These are phyloP conservation scores for Inga leiocalycina DNA, from an alignment of 306 rosid species.

Conservation along the genomic window DNA sequence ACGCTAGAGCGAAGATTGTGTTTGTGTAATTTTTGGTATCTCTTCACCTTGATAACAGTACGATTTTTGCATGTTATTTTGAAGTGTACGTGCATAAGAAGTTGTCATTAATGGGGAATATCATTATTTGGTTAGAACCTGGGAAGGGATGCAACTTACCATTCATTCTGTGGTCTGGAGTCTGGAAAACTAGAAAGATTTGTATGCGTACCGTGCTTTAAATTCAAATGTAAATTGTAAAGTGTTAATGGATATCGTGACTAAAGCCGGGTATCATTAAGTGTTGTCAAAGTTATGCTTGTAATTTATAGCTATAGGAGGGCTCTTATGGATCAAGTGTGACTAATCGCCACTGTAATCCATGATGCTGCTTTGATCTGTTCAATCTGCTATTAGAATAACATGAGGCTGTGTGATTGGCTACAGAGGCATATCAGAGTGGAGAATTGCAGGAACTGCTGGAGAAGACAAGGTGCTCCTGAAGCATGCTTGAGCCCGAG, in stretches of 20 bases:
- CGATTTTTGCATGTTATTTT: neutral
- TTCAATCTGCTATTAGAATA: neutral
- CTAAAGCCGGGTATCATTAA: slow-evolving; percentile 3
- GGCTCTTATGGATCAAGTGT: neutral
- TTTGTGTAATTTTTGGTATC: neutral
- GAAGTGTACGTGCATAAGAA: neutral
- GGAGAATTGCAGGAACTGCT: slow-evolving; percentile 83
- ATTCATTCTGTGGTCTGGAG: neutral
- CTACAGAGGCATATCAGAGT: slow-evolving; percentile 80
- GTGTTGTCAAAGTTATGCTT: slow-evolving; percentile 2
- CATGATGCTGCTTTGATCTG: neutral
- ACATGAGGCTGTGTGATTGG: neutral
- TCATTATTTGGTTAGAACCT: slow-evolving; percentile 10
- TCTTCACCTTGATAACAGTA: neutral
- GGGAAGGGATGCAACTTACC: neutral
- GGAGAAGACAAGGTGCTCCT: slow-evolving; percentile 88
- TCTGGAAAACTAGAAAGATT: neutral
- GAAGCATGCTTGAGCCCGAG: slow-evolving; percentile 36
- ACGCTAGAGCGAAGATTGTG: neutral
- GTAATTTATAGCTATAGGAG: neutral
- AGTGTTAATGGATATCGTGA: slow-evolving; percentile 3
- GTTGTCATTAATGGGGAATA: neutral
- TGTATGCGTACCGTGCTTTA: slow-evolving; percentile 8
- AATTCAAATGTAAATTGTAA: neutral
- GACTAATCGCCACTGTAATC: too few species aligned